Evolutionary conservation across 2,329 filamentous ascomycete species (phyloP).

Genomic region (Ascochyta pisi): DNA sequence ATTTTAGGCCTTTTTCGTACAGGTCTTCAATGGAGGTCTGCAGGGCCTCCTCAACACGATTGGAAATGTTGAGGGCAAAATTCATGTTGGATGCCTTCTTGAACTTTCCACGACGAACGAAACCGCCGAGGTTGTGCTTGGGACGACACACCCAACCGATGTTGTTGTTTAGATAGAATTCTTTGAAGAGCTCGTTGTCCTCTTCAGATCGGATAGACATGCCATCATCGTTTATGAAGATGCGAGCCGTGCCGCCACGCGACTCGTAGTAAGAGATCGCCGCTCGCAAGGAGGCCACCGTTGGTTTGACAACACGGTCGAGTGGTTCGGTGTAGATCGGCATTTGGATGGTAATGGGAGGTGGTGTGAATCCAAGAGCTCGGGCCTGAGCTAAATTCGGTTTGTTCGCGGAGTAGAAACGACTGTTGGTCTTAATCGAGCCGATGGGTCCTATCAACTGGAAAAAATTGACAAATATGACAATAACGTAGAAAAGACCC

Average conservation of each 20-base stretch:
- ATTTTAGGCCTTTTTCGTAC: slow-evolving; percentile 37
- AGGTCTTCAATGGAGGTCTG: slow-evolving; percentile 49
- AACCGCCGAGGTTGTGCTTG: slow-evolving; percentile 40
- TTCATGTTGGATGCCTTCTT: slow-evolving; percentile 72
- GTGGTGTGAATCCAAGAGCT: slow-evolving; percentile 66
- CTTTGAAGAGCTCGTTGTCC: slow-evolving; percentile 50
- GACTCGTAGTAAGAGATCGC: slow-evolving; percentile 56
- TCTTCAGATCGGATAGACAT: slow-evolving; percentile 63
- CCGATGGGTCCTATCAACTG: slow-evolving; percentile 77
- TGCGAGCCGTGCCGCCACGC: slow-evolving; percentile 66
- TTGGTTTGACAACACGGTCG: slow-evolving; percentile 73
- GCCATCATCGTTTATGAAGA: slow-evolving; percentile 71
- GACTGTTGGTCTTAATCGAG: slow-evolving; percentile 76
- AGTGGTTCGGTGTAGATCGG: slow-evolving; percentile 87
- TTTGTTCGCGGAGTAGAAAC: slow-evolving; percentile 75
- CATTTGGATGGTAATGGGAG: slow-evolving; percentile 76
- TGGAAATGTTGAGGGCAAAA: slow-evolving; percentile 67
- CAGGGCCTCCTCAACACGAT: slow-evolving; percentile 67
- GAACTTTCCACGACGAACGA: slow-evolving; percentile 33
- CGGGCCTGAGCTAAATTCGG: slow-evolving; percentile 59
- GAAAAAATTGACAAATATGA: slow-evolving; percentile 75
- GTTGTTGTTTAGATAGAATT: slow-evolving; percentile 55
- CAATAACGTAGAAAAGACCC: slow-evolving; percentile 81
- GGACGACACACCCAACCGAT: slow-evolving; percentile 55
- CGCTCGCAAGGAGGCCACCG: slow-evolving; percentile 77